Conservation (phyloP, 495 filamentous ascomycete genomes). For the Annulohypoxylon nitens region DNA sequence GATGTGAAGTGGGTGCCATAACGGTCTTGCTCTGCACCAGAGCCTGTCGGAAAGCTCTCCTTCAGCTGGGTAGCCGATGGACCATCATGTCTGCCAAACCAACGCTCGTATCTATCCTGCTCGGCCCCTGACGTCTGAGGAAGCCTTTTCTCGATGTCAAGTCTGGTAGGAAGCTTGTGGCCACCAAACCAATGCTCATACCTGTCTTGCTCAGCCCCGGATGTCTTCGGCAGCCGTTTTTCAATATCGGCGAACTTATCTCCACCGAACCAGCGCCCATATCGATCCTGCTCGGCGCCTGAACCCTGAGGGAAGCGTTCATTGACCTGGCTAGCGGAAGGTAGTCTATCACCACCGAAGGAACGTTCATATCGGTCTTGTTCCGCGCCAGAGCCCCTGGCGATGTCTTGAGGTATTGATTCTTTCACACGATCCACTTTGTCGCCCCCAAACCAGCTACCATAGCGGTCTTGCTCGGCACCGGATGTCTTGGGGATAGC, state of each 20-base stretch:
- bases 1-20: conserved; percentile 36
- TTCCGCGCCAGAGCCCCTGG: conserved; percentile 29
- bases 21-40: conserved; percentile 38
- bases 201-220: conserved; percentile 45
- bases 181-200: conserved; percentile 46
- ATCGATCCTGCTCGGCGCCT: conserved; percentile 40
- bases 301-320: conserved; percentile 18
- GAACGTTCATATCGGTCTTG: conserved; percentile 37
- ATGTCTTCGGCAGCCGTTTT: conserved; percentile 34
- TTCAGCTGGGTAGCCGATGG: conserved; percentile 19
- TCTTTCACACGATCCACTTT: conserved; percentile 32
- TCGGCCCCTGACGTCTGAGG: conserved; percentile 38
- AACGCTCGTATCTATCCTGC: conserved; percentile 41
- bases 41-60: conserved; percentile 25
- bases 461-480: conserved; percentile 38
- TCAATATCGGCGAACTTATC: conserved; percentile 39
- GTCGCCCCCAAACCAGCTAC: conserved; percentile 38
- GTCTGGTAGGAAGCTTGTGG: conserved; percentile 39
- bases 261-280: conserved; percentile 36
- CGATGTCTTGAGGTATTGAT: conserved; percentile 7
- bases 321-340: conserved; percentile 11
- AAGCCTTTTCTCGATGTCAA: conserved; percentile 38
- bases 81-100: conserved; percentile 31
- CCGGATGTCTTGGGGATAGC: conserved; percentile 26
- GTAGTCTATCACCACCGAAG: conserved; percentile 41